Conservation (phyloP, 257 asterid genomes). For the Echites panduratus region DNA sequence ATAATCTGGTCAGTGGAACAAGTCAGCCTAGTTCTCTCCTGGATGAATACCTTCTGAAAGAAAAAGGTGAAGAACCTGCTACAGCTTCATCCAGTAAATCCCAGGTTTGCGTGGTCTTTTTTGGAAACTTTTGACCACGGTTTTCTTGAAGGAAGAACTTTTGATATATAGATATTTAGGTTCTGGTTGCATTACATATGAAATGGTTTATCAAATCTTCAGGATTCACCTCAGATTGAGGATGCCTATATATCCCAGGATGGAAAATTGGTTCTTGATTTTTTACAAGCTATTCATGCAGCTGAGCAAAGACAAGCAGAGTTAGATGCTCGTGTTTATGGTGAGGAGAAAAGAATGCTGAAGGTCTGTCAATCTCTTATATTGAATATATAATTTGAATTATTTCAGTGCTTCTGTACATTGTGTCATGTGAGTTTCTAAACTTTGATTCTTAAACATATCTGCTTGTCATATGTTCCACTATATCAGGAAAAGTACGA, state of each 20-base stretch:
- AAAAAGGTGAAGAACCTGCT: conserved; percentile 30
- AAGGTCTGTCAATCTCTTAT: conserved; percentile 42
- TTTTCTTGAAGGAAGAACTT: neutral
- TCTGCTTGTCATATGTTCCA: conserved; percentile 24
- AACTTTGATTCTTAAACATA: conserved; percentile 10
- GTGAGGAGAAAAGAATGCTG: conserved; percentile 61
- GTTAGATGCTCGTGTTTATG: conserved; percentile 56
- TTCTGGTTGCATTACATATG: conserved; percentile 3
- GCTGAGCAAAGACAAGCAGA: conserved; percentile 96
- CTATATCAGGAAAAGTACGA: conserved; percentile 80
- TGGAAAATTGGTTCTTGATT: conserved; percentile 86
- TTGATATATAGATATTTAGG: neutral
- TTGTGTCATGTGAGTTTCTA: neutral
- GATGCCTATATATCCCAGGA: conserved; percentile 70
- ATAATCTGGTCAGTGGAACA: conserved; percentile 32
- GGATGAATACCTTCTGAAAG: conserved; percentile 59
- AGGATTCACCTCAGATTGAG: conserved; percentile 53
- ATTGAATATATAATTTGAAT: neutral
- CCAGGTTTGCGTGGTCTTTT: conserved; percentile 22
- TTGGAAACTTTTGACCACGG: neutral
- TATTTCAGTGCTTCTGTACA: neutral
- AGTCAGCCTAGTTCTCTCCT: conserved; percentile 51
- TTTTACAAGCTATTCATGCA: conserved; percentile 91
- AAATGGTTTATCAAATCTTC: conserved; percentile 24
- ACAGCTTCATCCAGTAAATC: conserved; percentile 35